Percentiles rank a stretch among this genome's conserved stretches.
These are phyloP conservation scores for Chlamydomonas sphaeroides DNA, from an alignment of 139 green algal genomes.

Conservation along the genomic window DNA sequence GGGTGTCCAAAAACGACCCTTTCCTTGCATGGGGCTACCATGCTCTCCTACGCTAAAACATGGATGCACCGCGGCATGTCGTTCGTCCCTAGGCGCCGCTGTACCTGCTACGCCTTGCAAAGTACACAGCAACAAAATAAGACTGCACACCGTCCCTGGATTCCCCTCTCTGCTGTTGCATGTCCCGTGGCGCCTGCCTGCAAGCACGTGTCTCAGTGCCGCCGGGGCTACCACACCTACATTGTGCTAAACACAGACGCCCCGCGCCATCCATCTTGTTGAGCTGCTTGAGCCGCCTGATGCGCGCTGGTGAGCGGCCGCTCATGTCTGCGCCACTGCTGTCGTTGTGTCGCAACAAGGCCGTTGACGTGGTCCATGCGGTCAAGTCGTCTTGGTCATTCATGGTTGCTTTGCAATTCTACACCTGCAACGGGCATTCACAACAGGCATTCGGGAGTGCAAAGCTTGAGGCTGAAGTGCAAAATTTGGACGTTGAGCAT, in stretches of 20 bases:
- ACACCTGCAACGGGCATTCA: not conserved
- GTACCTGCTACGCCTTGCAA: not conserved
- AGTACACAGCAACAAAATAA: constrained; percentile 6
- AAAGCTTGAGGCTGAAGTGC: constrained; percentile 5
- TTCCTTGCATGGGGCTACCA: not conserved
- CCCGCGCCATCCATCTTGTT: not conserved
- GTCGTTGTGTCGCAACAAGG: not conserved
- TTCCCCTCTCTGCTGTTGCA: not conserved
- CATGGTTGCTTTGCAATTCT: no score
- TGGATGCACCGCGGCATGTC: not conserved
- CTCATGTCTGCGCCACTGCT: not conserved
- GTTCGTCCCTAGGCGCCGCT: not conserved
- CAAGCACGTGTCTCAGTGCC: not conserved
- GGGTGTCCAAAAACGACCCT: no score
- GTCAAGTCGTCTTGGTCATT: no score
- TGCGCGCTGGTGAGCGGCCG: not conserved
- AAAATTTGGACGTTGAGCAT: not conserved
- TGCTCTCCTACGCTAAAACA: not conserved
- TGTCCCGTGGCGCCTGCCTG: constrained; percentile 1
- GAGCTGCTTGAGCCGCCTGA: not conserved
- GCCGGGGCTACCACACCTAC: not conserved
- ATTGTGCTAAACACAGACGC: not conserved
- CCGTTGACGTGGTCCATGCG: no score
- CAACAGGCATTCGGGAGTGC: not conserved
- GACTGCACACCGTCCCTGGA: not conserved